Base-by-base conservation (phyloP, 2,329 filamentous ascomycete genomes). In the Fusarium circinatum region DNA sequence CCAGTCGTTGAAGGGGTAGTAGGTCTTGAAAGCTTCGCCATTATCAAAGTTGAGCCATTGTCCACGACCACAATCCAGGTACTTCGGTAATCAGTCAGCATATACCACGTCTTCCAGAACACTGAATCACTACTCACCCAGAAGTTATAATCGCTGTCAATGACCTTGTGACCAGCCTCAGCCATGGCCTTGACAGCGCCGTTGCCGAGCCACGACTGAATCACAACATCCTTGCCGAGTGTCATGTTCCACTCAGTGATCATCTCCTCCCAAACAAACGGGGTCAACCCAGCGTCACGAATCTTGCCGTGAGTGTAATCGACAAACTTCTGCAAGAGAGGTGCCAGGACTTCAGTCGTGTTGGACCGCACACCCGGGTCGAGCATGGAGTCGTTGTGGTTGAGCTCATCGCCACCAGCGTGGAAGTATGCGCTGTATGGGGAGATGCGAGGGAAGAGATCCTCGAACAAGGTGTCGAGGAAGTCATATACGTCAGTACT, bases 191-290 rank as follows among this genome's bases (percentile, higher is more conserved):
- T 85, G 55, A 95, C 88, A 11, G 92, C 89, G 17, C 84, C 84
- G 28, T 88, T 88, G 54, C 90, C 91, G 52, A 91, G 87, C 94
- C 94, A 97, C 7, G 91, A 89, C 83, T 97, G 95, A 10, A 97
- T 88, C 18, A 97, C 86, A 2, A 93, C 91, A 76, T 95, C 91
- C 20, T 87, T 81, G 6, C 90, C 90, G 11, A 97, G 84, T 0
- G 89, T 93, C 51, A 96, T 84, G 79, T 95, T 93, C 92, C 94
- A 97, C 30, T 91, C 86, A 15, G 93, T 85, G 3, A 94, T 85
- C 87, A 96, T 94, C 82, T 97, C 95, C 81, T 98, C 94, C 95
- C 95, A 97, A 2, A 95, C 93, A 28, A 97, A 85, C 0, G 94
- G 94, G 10, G 87, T 89, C 58, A 97, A 83, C 9, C 92, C 92